Conservation (phyloP, 202 grass and related monocot species). For the Miscanthus sacchariflorus region DNA sequence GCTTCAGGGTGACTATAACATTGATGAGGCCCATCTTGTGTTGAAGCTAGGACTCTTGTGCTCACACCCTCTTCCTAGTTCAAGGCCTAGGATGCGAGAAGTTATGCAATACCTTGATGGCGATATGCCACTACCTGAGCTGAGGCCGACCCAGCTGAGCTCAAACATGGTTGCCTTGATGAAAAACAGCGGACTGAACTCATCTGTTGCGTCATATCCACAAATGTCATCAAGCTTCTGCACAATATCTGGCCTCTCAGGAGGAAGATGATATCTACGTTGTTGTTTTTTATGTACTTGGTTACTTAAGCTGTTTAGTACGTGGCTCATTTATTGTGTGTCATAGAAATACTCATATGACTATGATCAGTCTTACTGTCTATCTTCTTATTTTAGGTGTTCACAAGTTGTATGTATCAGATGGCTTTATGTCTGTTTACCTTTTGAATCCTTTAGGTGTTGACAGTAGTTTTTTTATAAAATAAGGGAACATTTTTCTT, state of each 20-base stretch:
- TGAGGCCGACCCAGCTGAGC: not conserved
- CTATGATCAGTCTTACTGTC: not conserved
- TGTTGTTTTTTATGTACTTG: not conserved
- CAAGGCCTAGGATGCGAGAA: slow-evolving; percentile 14
- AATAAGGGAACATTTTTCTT: not conserved
- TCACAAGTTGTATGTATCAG: not conserved
- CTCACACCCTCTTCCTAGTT: not conserved
- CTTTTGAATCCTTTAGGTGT: not conserved
- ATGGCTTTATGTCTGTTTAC: not conserved
- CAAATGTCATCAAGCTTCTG: not conserved
- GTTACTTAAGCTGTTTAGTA: too few species aligned
- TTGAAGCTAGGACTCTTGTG: slow-evolving; percentile 25
- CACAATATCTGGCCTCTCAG: slow-evolving; percentile 16
- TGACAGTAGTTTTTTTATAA: not conserved
- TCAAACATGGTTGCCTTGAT: slow-evolving; percentile 1
- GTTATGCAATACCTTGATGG: slow-evolving; percentile 29
- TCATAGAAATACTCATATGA: not conserved
- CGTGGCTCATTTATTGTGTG: not conserved
- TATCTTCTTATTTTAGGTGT: not conserved
- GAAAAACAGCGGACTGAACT: slow-evolving; percentile 10
- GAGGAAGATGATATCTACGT: not conserved
- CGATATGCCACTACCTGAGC: slow-evolving; percentile 2
- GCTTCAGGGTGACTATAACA: not conserved
- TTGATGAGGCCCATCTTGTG: not conserved
- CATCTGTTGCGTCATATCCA: not conserved